These are phyloP conservation scores for Spizellomyces sp. DNA, from an alignment of 192 early-diverging fungal species.

Conservation along the genomic window DNA sequence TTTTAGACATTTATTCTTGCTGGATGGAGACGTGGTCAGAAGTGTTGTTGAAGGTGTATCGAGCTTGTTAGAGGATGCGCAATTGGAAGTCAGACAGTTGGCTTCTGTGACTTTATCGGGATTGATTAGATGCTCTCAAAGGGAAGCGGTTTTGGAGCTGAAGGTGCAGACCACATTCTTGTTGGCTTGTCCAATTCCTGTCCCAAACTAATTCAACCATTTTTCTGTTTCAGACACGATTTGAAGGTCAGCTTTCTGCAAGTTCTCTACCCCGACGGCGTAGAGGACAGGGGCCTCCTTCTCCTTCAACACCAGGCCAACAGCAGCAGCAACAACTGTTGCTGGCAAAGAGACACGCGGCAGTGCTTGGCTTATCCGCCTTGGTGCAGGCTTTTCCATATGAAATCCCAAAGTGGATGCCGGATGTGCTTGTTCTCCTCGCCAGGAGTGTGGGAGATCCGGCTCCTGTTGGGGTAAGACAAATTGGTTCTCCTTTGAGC, in stretches of 20 bases:
- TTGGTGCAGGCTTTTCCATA: conserved; percentile 93
- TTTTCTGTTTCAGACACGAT: too few species aligned
- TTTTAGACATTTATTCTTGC: conserved; percentile 78
- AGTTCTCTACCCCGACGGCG: neutral
- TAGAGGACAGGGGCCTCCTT: neutral
- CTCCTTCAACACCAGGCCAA: conserved; percentile 21
- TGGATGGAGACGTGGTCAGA: conserved; percentile 59
- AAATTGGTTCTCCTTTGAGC: too few species aligned
- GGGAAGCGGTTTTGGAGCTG: conserved; percentile 61
- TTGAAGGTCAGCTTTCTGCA: too few species aligned
- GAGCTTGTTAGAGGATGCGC: conserved; percentile 68
- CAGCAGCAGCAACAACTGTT: neutral
- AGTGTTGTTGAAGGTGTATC: conserved; percentile 72
- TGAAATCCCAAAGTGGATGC: conserved; percentile 90
- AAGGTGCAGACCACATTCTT: conserved; percentile 25
- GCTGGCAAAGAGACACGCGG: conserved; percentile 78
- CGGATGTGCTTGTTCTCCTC: conserved; percentile 76
- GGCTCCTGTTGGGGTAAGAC: conserved; percentile 73
- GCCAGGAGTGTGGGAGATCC: conserved; percentile 81
- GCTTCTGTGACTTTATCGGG: conserved; percentile 77
- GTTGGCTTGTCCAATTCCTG: too few species aligned
- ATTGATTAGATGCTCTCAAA: conserved; percentile 74
- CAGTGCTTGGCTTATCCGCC: conserved; percentile 86
- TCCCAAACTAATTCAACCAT: too few species aligned
- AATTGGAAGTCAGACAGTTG: conserved; percentile 83